Conservation (phyloP, 768 basidiomycete species). For the Myochromella boudieri region DNA sequence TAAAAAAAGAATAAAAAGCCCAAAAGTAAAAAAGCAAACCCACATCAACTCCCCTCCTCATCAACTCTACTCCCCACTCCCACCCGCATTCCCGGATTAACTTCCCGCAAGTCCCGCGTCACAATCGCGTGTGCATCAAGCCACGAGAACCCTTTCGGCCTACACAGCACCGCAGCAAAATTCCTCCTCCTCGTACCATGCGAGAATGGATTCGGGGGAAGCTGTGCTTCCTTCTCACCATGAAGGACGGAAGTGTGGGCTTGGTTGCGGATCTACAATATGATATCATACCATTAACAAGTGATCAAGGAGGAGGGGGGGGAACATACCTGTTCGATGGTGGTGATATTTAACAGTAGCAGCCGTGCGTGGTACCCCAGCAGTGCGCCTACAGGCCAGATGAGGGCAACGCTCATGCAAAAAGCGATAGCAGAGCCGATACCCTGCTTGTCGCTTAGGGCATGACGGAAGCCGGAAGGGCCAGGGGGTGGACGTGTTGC, state of each 20-base stretch:
- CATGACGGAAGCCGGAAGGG: slow-evolving; percentile 45
- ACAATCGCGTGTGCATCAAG: slow-evolving; percentile 58
- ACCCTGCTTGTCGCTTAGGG: slow-evolving; percentile 41
- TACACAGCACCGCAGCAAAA: slow-evolving; percentile 71
- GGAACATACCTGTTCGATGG: slow-evolving; percentile 85
- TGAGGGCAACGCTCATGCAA: slow-evolving; percentile 62
- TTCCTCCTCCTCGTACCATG: slow-evolving; percentile 78
- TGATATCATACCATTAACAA: not conserved
- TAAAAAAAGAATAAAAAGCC: not conserved
- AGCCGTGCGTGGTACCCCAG: slow-evolving; percentile 86
- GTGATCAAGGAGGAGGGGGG: not conserved
- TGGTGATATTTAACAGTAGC: slow-evolving; percentile 84
- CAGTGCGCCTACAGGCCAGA: slow-evolving; percentile 83
- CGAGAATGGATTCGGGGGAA: slow-evolving; percentile 84
- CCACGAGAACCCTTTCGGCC: slow-evolving; percentile 83
- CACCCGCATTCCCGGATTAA: slow-evolving; percentile 62
- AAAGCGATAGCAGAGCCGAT: slow-evolving; percentile 85
- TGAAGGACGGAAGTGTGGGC: slow-evolving; percentile 67
- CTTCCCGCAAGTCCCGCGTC: slow-evolving; percentile 69
- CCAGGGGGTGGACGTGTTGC: slow-evolving; percentile 37
- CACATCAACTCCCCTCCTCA: no score
- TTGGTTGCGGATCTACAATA: slow-evolving; percentile 75
- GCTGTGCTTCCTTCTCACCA: slow-evolving; percentile 51
- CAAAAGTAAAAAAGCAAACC: not conserved
- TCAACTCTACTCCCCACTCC: not conserved